phyloP scores from a whole-genome alignment of 169 alveolate genomes.

The Ichthyophthirius multifiliis region DNA sequence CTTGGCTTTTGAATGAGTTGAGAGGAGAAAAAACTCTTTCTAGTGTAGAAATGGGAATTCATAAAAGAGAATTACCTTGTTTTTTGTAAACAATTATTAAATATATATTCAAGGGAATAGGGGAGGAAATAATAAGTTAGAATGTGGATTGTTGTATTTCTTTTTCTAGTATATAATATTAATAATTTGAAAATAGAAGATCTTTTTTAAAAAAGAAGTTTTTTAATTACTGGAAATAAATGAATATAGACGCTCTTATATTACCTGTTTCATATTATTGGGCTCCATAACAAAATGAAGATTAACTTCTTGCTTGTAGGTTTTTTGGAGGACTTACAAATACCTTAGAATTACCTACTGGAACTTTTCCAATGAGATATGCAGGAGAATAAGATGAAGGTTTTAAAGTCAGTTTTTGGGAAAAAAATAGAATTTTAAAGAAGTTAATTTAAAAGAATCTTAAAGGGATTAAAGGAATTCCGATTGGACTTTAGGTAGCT shows the following conservation, averaged over 20 bases:
- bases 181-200: neutral
- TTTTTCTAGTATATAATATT: neutral
- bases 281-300: constrained; percentile 39
- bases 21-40: neutral
- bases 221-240: neutral
- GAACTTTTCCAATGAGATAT: constrained; percentile 45
- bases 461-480: constrained; percentile 42
- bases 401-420: neutral
- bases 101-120: neutral
- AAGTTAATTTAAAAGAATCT: neutral
- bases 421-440: neutral
- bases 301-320: constrained; percentile 14
- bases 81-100: neutral
- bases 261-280: constrained; percentile 31
- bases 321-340: constrained; percentile 10
- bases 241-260: constrained; percentile 41
- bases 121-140: neutral
- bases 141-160: neutral
- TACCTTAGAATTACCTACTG: constrained; percentile 42
- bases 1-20: neutral
- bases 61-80: neutral
- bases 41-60: neutral
- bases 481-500: constrained; percentile 42
- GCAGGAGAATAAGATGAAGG: constrained; percentile 25
- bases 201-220: constrained; percentile 4